Conservation (phyloP, 768 basidiomycete genomes). For the Kwoniella mangroviensis region DNA sequence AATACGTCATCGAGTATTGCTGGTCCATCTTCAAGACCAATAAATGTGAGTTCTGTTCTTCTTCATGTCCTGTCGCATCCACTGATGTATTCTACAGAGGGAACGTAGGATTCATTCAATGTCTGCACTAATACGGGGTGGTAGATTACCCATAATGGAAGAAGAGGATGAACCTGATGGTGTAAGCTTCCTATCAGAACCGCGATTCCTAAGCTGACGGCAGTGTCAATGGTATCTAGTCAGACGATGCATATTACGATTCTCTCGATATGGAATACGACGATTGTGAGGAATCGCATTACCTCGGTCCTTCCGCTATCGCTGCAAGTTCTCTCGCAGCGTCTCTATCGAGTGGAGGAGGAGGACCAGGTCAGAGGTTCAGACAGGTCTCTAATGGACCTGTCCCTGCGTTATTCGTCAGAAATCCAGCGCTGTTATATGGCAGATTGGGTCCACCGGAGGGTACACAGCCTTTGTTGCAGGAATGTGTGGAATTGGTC, state of each 20-base stretch:
- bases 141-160: background rate
- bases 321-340: slow-evolving; percentile 18
- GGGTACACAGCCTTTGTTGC: slow-evolving; percentile 12
- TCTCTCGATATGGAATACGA: slow-evolving; percentile 22
- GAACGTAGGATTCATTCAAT: background rate
- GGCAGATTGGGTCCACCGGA: slow-evolving; percentile 17
- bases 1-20: background rate
- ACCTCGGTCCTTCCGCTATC: slow-evolving; percentile 21
- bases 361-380: slow-evolving; percentile 18
- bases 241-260: slow-evolving; percentile 11
- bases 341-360: slow-evolving; percentile 1
- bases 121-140: background rate
- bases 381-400: slow-evolving; percentile 29
- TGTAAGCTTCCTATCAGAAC: background rate
- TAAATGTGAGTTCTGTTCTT: no score
- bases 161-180: slow-evolving; percentile 12
- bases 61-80: no score
- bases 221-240: background rate
- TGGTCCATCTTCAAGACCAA: background rate
- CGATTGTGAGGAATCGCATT: slow-evolving; percentile 31
- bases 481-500: slow-evolving; percentile 7
- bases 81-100: background rate
- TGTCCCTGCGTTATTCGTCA: slow-evolving; percentile 26
- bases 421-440: slow-evolving; percentile 27
- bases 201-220: background rate